Evolutionary conservation across 2,329 filamentous ascomycete species (phyloP), one percentile per base, ranked within the genome.

Genomic region (Stagonosporopsis cucurbitacearum): DNA sequence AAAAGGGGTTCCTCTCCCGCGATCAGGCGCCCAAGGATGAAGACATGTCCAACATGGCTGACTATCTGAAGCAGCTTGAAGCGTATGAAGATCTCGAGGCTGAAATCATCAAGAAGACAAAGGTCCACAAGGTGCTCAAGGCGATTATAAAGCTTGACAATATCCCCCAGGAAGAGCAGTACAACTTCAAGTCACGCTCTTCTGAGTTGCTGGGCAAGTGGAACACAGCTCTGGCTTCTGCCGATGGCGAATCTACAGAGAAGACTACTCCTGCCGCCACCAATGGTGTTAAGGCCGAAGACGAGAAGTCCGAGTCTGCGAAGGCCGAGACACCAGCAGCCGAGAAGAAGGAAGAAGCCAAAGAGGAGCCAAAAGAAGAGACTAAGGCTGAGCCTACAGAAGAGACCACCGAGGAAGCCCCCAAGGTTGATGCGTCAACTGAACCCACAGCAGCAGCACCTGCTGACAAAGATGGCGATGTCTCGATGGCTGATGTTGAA

Each of bases 81-180:
- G 85, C 82, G 7, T 88, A 86, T 82, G 75, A 86, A 1, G 90
- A 96, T 62, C 85, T 98, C 4, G 94, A 98, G 73, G 91, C 90
- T 26, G 87, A 87, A 63, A 95, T 97, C 67, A 96, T 98, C 69
- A 87, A 91, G 61, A 82, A 81, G 13, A 99, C 95, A 59, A 99
- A 98, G 83, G 97, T 99, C 77, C 94, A 98, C 86, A 99, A 99
- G 80, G 94, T 99, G 11, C 84, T 99, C 54, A 96, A 96, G 80
- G 92, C 89, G 4, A 95, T 99, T 64, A 81, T 97, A 68, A 97
- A 96, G 80, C 82, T 99, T 8, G 84, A 88, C 39, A 83, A 83
- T 3, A 96, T 99, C 65, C 73, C 73, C 1, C 88, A 88, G 58
- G 95, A 99, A 63, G 90, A 93, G 32, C 90, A 96, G 64, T 96